Evolutionary conservation across 148 eudicot genomes (phyloP).

Genomic region (Arctostaphylos glauca): DNA sequence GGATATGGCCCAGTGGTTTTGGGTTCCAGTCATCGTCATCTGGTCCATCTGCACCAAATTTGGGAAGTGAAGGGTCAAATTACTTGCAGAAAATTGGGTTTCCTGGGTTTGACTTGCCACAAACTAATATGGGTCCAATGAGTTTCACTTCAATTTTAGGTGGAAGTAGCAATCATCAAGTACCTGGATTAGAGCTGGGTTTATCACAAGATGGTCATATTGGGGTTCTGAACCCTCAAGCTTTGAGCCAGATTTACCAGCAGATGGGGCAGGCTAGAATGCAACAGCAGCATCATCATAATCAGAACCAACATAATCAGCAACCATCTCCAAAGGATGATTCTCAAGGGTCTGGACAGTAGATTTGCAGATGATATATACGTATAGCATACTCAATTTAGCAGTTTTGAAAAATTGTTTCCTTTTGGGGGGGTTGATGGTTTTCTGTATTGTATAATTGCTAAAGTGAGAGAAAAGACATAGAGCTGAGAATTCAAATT

Average conservation of each 20-base stretch:
- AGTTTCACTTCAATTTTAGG: slow-evolving; percentile 67
- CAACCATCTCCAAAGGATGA: slow-evolving; percentile 54
- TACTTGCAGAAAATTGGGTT: slow-evolving; percentile 53
- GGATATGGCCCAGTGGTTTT: slow-evolving; percentile 51
- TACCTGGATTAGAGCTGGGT: slow-evolving; percentile 78
- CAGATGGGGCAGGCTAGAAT: slow-evolving; percentile 51
- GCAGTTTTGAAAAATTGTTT: slow-evolving; percentile 9
- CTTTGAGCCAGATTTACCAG: slow-evolving; percentile 62
- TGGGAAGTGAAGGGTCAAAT: slow-evolving; percentile 36
- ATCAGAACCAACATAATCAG: slow-evolving; percentile 41
- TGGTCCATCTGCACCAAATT: slow-evolving; percentile 22
- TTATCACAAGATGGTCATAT: slow-evolving; percentile 64
- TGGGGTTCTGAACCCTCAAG: slow-evolving; percentile 50
- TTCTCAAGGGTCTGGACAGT: slow-evolving; percentile 67
- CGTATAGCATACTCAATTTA: neutral
- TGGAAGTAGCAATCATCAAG: slow-evolving; percentile 35
- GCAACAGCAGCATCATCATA: slow-evolving; percentile 43
- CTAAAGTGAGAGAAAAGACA: neutral
- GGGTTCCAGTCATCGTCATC: slow-evolving; percentile 27
- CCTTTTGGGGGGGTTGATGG: slow-evolving; percentile 19
- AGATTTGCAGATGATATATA: slow-evolving; percentile 12
- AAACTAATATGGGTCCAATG: slow-evolving; percentile 47
- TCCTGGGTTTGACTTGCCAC: slow-evolving; percentile 53
- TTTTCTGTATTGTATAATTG: slow-evolving; percentile 2
- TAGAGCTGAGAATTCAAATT: slow-evolving; percentile 16